phyloP scores from a whole-genome alignment of 2,329 filamentous ascomycete species.

The Tolypocladium amazonense region DNA sequence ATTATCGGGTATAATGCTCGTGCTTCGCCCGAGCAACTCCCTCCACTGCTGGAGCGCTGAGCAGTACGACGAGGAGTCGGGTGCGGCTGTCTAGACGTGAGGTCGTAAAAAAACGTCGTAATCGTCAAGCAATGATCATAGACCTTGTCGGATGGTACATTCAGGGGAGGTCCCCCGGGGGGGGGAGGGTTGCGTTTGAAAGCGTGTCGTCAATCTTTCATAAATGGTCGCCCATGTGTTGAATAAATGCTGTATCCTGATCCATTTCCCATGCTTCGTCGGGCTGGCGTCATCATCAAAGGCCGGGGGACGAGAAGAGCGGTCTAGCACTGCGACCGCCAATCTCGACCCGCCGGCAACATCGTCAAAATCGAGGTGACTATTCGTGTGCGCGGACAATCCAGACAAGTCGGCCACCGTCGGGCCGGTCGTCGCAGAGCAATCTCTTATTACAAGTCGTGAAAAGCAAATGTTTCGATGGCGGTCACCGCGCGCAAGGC shows the following conservation, averaged over 20 bases:
- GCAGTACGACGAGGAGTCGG: conserved; percentile 19
- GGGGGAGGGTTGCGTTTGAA: conserved; percentile 10
- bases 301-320: conserved; percentile 2
- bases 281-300: conserved; percentile 28
- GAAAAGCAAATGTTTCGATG: conserved; percentile 20
- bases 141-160: conserved; percentile 20
- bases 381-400: background rate
- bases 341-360: conserved; percentile 4
- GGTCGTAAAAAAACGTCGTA: conserved; percentile 35
- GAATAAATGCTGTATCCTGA: conserved; percentile 29
- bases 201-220: conserved; percentile 20
- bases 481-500: background rate
- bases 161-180: conserved; percentile 17
- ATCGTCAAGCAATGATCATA: conserved; percentile 31
- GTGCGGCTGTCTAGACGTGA: conserved; percentile 35
- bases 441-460: conserved; percentile 26
- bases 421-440: conserved; percentile 1
- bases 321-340: conserved; percentile 6
- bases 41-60: conserved; percentile 17
- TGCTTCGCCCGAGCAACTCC: conserved; percentile 24
- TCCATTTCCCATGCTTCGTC: conserved; percentile 27
- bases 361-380: background rate
- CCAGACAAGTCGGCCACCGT: background rate
- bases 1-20: conserved; percentile 28
- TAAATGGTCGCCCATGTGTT: conserved; percentile 30